phyloP scores from a whole-genome alignment of 129 eudicot genomes.

The Sambucus nigra region DNA sequence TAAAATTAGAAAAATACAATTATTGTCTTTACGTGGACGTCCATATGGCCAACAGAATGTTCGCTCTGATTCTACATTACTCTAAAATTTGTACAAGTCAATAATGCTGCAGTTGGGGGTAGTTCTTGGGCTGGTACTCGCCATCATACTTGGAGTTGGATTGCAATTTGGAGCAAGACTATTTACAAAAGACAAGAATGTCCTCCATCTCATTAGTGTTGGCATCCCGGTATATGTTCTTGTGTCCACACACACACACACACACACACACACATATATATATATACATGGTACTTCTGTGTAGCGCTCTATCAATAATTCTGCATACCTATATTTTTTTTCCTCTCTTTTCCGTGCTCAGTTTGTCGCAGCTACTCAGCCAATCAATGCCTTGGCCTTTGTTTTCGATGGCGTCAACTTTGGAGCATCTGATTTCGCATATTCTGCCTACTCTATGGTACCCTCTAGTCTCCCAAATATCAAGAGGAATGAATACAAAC shows the following conservation, averaged over 20 bases:
- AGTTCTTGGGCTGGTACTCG: slow-evolving; percentile 36
- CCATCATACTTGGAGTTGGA: slow-evolving; percentile 23
- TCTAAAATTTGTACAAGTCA: too few species aligned
- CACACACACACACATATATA: too few species aligned
- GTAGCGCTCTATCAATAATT: too few species aligned
- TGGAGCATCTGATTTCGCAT: slow-evolving; percentile 57
- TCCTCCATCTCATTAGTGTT: slow-evolving; percentile 28
- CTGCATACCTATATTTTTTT: too few species aligned
- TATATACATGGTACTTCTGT: too few species aligned
- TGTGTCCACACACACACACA: neutral
- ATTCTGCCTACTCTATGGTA: slow-evolving; percentile 63
- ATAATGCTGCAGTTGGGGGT: slow-evolving; percentile 31
- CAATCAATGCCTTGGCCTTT: slow-evolving; percentile 57
- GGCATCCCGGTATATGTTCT: slow-evolving; percentile 46
- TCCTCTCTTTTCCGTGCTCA: neutral
- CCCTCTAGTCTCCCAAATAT: too few species aligned
- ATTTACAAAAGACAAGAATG: slow-evolving; percentile 36
- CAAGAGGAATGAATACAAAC: too few species aligned
- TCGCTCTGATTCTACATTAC: too few species aligned
- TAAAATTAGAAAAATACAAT: too few species aligned
- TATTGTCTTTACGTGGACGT: too few species aligned
- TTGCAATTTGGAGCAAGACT: slow-evolving; percentile 26
- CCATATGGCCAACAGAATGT: too few species aligned
- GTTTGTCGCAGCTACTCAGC: slow-evolving; percentile 70
- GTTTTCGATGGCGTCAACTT: slow-evolving; percentile 54